Evolutionary conservation across 129 eudicot genomes (phyloP), one percentile per base, ranked within the genome.

Genomic region (Mikania micrantha): DNA sequence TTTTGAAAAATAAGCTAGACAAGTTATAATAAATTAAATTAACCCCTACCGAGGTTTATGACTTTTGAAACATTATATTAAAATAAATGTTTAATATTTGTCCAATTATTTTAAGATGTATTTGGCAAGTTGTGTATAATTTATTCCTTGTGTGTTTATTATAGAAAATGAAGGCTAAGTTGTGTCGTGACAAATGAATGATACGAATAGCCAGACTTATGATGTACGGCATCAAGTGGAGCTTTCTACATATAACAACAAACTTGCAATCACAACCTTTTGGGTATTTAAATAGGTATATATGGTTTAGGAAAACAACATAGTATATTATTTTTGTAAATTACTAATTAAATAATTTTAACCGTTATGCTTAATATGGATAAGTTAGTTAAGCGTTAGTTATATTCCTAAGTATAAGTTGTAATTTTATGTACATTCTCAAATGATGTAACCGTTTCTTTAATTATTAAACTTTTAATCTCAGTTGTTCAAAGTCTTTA

Each of bases 211-310:
- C 66, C 67, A 66, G 74, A 67, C 36, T 60, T 7, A 73, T 42
- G 71, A 44, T 66, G 79, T 75, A 74, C 67, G 79, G 79, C 66
- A 45, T 22, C 72, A 56, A 74, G 61, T 74, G 73, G 73, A 74
- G 73, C 67, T 74, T 66, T 66, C 67, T 60, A 31, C 24, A 67
- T 40, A 66, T 28, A 49, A 34, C 64, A 60, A 73, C 79, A 73
- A 59, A 44, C 25, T 69, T 66, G 67, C 83, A 67, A 67, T 78
- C 67, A 75, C 27, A 68, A n/a, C 54, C 64, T 34, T 60, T 61
- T 58, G 24, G 70, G 4, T 17, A 19, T 25, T 45, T 29, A 19
- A 16, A 66, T 9, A 16, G 53, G 9, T 15, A 47, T 12, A 65
- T 29, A 45, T 13, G 25, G 38, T 28, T 24, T 16, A 19, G 5